Conservation (phyloP, 495 filamentous ascomycete genomes). For the Penicillium chermesinum region DNA sequence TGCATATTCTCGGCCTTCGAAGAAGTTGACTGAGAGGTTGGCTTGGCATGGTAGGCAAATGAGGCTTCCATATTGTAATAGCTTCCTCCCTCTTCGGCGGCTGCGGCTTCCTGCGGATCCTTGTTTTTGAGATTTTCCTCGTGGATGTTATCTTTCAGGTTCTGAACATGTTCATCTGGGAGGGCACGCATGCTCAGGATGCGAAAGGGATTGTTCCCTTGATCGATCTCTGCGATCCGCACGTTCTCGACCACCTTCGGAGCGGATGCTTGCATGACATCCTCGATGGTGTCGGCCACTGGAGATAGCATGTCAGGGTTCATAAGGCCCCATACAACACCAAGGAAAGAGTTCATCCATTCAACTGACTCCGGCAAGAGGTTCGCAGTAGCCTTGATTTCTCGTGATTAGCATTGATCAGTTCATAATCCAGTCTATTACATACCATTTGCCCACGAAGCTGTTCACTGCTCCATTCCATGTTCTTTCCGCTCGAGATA, state of each 20-base stretch:
- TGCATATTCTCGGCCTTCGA: slow-evolving; percentile 91
- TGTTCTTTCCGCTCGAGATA: slow-evolving; percentile 69
- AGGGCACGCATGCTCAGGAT: slow-evolving; percentile 87
- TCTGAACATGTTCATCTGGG: slow-evolving; percentile 72
- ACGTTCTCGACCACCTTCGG: slow-evolving; percentile 89
- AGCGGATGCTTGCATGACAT: slow-evolving; percentile 94
- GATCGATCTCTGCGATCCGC: slow-evolving; percentile 91
- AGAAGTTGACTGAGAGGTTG: slow-evolving; percentile 60
- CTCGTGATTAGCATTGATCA: slow-evolving; percentile 14
- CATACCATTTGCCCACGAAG: slow-evolving; percentile 73
- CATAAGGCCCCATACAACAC: slow-evolving; percentile 79
- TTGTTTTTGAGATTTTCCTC: slow-evolving; percentile 72
- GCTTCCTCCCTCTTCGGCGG: slow-evolving; percentile 85
- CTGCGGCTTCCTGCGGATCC: slow-evolving; percentile 82
- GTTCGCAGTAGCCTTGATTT: slow-evolving; percentile 62
- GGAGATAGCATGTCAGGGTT: slow-evolving; percentile 89
- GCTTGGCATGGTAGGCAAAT: slow-evolving; percentile 87
- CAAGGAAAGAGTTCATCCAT: slow-evolving; percentile 88
- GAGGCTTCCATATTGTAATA: slow-evolving; percentile 94
- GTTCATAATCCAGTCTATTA: not conserved
- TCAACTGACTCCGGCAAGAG: slow-evolving; percentile 88
- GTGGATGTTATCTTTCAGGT: slow-evolving; percentile 73
- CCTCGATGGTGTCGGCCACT: slow-evolving; percentile 69
- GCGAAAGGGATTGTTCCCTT: slow-evolving; percentile 82
- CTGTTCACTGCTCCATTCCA: slow-evolving; percentile 86